Percentiles rank a stretch among this genome's conserved stretches.
These are phyloP conservation scores for Ceratobasidium sp. DNA, from an alignment of 1,284 basidiomycete genomes.

Conservation along the genomic window DNA sequence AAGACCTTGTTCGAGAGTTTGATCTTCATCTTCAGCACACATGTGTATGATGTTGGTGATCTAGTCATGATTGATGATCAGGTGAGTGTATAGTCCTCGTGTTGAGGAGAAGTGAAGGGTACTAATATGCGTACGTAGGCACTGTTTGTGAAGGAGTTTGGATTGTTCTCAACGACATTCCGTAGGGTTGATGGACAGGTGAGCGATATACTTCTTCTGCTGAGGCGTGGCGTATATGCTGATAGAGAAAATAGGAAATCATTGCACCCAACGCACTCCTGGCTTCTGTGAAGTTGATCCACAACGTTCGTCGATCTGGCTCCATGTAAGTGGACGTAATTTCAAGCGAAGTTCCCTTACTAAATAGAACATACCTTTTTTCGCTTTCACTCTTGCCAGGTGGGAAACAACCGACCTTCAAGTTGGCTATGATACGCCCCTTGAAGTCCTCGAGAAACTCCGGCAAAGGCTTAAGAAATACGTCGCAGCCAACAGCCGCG, in stretches of 20 bases:
- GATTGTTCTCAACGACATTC: conserved; percentile 85
- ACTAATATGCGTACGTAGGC: conserved; percentile 55
- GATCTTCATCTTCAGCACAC: conserved; percentile 87
- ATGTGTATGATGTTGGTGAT: conserved; percentile 83
- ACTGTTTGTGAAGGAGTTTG: conserved; percentile 80
- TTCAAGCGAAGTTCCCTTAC: not conserved
- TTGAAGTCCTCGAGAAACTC: conserved; percentile 77
- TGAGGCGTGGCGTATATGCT: not conserved
- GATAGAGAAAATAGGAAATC: conserved; percentile 64
- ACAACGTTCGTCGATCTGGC: conserved; percentile 79
- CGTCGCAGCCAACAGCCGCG: conserved; percentile 74
- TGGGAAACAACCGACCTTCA: conserved; percentile 80
- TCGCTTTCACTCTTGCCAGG: conserved; percentile 59
- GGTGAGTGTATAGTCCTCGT: conserved; percentile 54
- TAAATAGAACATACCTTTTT: not conserved
- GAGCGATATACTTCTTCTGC: not conserved
- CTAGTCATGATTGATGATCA: conserved; percentile 82
- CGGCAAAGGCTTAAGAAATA: conserved; percentile 70
- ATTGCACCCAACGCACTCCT: conserved; percentile 85
- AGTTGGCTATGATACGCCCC: conserved; percentile 73
- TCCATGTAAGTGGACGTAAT: conserved; percentile 68
- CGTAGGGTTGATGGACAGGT: conserved; percentile 75
- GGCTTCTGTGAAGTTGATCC: conserved; percentile 78
- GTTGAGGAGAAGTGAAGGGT: conserved; percentile 28
- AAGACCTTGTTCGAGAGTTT: conserved; percentile 83